These are phyloP conservation scores for Omphalotus guepiniiformis DNA, from an alignment of 768 basidiomycete species.

Conservation along the genomic window DNA sequence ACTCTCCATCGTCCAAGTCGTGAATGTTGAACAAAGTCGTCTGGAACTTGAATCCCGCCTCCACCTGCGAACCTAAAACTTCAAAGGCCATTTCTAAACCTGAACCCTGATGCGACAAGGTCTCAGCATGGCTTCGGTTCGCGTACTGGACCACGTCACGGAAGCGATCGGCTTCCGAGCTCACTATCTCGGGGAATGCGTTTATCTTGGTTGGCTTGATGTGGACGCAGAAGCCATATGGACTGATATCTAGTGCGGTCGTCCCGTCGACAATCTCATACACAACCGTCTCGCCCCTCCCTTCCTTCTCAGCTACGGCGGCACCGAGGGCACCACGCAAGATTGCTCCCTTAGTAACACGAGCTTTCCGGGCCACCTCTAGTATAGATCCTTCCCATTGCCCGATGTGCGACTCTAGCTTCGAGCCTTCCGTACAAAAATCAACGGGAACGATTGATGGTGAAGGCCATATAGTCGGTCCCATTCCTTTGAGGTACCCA, in stretches of 20 bases:
- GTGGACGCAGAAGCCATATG: slow-evolving; percentile 5
- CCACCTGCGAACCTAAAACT: not conserved
- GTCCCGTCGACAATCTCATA: slow-evolving; percentile 5
- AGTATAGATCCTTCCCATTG: not conserved
- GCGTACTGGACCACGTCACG: not conserved
- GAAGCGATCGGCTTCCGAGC: not conserved
- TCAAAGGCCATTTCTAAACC: slow-evolving; percentile 3
- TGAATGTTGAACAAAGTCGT: slow-evolving; percentile 3
- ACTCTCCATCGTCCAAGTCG: not conserved
- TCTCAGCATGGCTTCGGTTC: not conserved
- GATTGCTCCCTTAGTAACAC: slow-evolving; percentile 3
- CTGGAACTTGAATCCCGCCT: not conserved
- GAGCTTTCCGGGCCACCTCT: not conserved
- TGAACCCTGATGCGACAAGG: not conserved
- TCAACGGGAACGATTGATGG: not conserved
- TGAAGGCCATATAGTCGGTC: slow-evolving; percentile 1
- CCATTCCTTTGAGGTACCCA: not conserved
- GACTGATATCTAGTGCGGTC: not conserved
- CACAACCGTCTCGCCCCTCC: not conserved
- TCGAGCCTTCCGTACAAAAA: too few relatives aligned
- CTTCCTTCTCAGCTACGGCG: slow-evolving; percentile 1
- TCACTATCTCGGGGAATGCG: not conserved
- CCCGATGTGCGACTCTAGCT: not conserved
- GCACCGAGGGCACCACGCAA: slow-evolving; percentile 3
- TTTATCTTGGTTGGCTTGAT: not conserved